Evolutionary conservation across 1,284 basidiomycete genomes (phyloP).

Genomic region (Microbotryum intermedium): DNA sequence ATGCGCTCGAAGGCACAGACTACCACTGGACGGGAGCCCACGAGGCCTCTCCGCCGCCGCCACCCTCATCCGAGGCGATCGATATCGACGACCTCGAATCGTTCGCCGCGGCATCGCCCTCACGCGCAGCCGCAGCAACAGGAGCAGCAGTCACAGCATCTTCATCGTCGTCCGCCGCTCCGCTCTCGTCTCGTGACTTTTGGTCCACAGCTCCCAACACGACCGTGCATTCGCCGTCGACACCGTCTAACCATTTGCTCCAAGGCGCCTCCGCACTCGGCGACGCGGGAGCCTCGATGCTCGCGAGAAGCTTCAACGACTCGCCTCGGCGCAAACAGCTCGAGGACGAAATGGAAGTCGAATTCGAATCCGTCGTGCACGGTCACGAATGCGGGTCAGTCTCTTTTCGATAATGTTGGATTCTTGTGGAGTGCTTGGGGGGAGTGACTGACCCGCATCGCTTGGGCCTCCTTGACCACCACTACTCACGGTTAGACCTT

Average conservation of each 20-base stretch:
- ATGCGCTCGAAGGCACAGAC: too few relatives aligned
- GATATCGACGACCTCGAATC: neutral
- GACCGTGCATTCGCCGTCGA: neutral
- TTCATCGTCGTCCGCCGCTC: neutral
- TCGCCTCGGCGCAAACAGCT: neutral
- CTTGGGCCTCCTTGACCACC: neutral
- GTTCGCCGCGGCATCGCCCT: too few relatives aligned
- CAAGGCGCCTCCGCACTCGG: neutral
- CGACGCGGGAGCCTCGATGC: neutral
- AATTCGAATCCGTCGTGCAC: constrained; percentile 23
- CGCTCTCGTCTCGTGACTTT: constrained; percentile 8
- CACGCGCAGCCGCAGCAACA: neutral
- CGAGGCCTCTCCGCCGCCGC: neutral
- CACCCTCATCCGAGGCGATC: neutral
- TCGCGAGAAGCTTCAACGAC: neutral
- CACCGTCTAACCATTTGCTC: too few relatives aligned
- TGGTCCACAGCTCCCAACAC: constrained; percentile 10
- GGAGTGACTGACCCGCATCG: neutral
- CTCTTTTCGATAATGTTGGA: neutral
- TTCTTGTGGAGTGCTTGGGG: too few relatives aligned
- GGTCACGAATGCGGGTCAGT: constrained; percentile 22
- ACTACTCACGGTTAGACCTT: neutral
- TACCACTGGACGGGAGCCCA: neutral
- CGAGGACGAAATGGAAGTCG: constrained; percentile 5
- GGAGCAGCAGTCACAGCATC: neutral